These are phyloP conservation scores for Isatis lusitanica DNA, from an alignment of 441 rosid genomes.

Conservation along the genomic window DNA sequence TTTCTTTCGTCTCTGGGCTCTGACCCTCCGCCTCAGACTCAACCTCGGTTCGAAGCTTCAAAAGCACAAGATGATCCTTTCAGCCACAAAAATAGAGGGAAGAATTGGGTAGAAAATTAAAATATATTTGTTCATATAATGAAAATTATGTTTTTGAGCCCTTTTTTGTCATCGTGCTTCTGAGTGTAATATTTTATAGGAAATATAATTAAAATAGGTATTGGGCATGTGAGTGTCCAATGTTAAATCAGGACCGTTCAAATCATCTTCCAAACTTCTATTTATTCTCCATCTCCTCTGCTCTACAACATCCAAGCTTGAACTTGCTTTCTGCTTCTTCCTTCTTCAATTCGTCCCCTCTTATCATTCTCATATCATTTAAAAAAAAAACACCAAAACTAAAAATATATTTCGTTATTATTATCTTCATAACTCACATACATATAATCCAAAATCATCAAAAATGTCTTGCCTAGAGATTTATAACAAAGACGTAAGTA, in stretches of 20 bases:
- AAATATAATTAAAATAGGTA: conserved; percentile 23
- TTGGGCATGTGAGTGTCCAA: conserved; percentile 43
- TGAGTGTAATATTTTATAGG: background rate
- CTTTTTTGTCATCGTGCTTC: conserved; percentile 27
- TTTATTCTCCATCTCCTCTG: conserved; percentile 45
- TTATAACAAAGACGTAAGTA: conserved; percentile 53
- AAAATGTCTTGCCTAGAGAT: conserved; percentile 50
- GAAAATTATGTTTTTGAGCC: background rate
- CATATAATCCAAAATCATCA: conserved; percentile 6
- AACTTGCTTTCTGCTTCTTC: conserved; percentile 30
- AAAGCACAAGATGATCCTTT: conserved; percentile 2
- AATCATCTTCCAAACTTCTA: conserved; percentile 41
- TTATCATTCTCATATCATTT: conserved; percentile 24
- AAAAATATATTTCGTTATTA: background rate
- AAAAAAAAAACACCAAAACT: background rate
- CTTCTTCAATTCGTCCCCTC: conserved; percentile 23
- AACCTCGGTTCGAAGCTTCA: background rate
- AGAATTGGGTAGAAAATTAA: background rate
- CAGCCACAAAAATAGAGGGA: conserved; percentile 10
- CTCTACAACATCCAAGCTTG: conserved; percentile 29
- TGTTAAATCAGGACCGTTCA: conserved; percentile 56
- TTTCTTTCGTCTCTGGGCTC: background rate
- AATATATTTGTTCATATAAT: background rate
- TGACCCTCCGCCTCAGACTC: background rate
- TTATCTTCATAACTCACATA: background rate